phyloP scores from a whole-genome alignment of 2,329 filamentous ascomycete species.

The Botryotinia globosa region DNA sequence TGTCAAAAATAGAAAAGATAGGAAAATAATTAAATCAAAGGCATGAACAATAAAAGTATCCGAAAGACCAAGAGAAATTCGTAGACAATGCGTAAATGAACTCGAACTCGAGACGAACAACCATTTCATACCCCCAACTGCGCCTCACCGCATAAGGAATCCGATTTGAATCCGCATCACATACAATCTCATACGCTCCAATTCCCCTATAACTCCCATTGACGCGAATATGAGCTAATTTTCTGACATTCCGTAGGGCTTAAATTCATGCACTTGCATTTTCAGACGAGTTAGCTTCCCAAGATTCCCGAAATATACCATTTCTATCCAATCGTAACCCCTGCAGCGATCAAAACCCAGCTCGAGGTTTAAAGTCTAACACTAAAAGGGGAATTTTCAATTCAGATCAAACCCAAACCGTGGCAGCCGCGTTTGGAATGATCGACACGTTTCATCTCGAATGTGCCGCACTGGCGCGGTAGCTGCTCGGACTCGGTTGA shows the following conservation, averaged over 20 bases:
- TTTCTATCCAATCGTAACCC: not conserved
- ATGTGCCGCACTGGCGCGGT: not conserved
- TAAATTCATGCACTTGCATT: not conserved
- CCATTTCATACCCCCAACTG: not conserved
- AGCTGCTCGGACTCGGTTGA: not conserved
- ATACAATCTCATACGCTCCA: not conserved
- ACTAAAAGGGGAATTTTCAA: not conserved
- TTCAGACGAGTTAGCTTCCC: not conserved
- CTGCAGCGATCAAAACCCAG: not conserved
- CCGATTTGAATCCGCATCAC: not conserved
- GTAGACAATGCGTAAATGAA: not conserved
- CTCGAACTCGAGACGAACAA: conserved; percentile 1
- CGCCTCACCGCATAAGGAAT: not conserved
- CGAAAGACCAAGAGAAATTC: not conserved
- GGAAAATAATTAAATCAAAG: not conserved
- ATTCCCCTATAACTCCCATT: not conserved
- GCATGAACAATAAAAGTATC: not conserved
- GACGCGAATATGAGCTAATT: not conserved
- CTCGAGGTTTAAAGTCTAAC: not conserved
- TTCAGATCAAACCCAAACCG: not conserved
- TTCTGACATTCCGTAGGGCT: not conserved
- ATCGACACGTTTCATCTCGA: not conserved
- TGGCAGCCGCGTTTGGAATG: not conserved
- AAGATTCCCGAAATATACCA: not conserved
- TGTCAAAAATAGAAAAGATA: not conserved